Conservation (phyloP, 1,139 yeast genomes). For the Meyerozyma guilliermondii region DNA sequence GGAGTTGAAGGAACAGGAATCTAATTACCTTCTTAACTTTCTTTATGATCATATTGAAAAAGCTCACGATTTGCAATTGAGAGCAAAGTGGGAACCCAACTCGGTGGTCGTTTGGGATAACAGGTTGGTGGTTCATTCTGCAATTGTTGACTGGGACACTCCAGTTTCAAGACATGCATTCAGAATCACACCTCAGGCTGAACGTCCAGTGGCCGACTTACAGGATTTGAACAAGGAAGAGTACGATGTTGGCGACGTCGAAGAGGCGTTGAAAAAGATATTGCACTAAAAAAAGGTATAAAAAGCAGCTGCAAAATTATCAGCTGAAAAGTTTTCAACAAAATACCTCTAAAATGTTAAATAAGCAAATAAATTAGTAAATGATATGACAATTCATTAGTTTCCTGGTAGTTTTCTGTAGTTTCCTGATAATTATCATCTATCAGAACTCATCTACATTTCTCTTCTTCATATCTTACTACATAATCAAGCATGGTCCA, state of each 20-base stretch:
- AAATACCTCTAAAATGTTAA: too few species aligned
- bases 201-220: conserved; percentile 34
- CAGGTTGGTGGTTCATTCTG: conserved; percentile 59
- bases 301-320: too few species aligned
- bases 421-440: too few species aligned
- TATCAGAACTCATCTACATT: not conserved
- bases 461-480: not conserved
- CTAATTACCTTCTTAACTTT: conserved; percentile 49
- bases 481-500: conserved; percentile 53
- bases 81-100: conserved; percentile 54
- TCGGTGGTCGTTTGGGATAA: conserved; percentile 74
- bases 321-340: not conserved
- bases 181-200: conserved; percentile 65
- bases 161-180: conserved; percentile 60
- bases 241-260: conserved; percentile 35
- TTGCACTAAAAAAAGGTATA: not conserved
- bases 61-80: conserved; percentile 49
- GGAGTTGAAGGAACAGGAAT: conserved; percentile 63
- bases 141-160: conserved; percentile 57
- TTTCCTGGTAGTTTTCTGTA: too few species aligned
- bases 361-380: too few species aligned
- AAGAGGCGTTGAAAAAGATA: conserved; percentile 26
- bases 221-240: conserved; percentile 30
- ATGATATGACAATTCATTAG: too few species aligned
- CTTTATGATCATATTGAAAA: conserved; percentile 47